Base-by-base conservation (phyloP, 2,329 filamentous ascomycete genomes). In the Fusarium verrucosum region DNA sequence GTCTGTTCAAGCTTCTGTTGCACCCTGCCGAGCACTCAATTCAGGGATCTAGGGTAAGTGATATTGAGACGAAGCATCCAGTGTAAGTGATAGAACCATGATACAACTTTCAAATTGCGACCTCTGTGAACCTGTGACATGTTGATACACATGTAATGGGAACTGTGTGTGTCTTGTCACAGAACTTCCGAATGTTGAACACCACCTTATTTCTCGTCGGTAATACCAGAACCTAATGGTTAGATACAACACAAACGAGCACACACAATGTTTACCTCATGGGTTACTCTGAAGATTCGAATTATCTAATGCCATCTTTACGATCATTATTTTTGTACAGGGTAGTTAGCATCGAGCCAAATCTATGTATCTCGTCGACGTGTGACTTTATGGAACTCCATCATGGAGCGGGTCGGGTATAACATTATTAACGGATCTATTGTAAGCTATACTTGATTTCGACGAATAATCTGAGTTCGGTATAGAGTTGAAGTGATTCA, bases 11-110 rank as follows among this genome's bases (percentile, higher is more conserved):
- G 28, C 23, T 40, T 38, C 10, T 35, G 20, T 25, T 37, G 22
- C 17, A 25, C 28, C 11, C 8, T 38, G 17, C n/a, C 28, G 33
- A 35, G 11, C 6, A 17, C 23, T n/a, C 13, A 20, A 28, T 5
- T 43, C 4, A 23, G 47, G 19, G 11, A 23, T 61, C 25, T 42
- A 49, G 61, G 45, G 49, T 57, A 47, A 10, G 25, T 35, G 17
- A 13, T n/a, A 26, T 25, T 14, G 3, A 17, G 14, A 40, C 20
- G 7, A 22, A 19, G 16, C 8, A 10, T 9, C 4, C 5, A 13
- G 10, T 4, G 8, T 10, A 14, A 5, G 5, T 30, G 28, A 30
- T 5, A 11, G 30, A 28, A 1, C 6, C 17, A 16, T 20, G 5
- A 35, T 28, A 26, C 22, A 28, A 40, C n/a, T 2, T 13, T 7